Conservation (phyloP, 2,329 filamentous ascomycete genomes). For the Paracorniculantispora psalliotae region DNA sequence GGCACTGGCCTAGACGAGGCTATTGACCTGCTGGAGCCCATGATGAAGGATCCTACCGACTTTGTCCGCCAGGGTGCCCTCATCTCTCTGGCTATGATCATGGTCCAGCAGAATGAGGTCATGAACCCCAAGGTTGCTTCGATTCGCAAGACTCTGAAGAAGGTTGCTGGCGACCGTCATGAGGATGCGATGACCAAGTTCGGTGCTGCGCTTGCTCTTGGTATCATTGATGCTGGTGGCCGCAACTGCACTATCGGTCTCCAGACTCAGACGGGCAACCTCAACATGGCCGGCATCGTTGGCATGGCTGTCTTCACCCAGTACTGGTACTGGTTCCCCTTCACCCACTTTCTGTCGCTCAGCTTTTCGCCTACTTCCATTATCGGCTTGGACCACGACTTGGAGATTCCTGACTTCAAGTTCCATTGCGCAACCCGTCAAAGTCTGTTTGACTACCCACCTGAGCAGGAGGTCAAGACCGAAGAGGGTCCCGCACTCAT, state of each 20-base stretch:
- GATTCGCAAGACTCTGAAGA: slow-evolving; percentile 89
- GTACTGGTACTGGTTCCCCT: slow-evolving; percentile 99
- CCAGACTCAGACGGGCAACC: slow-evolving; percentile 94
- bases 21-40: slow-evolving; percentile 92
- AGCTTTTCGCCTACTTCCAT: slow-evolving; percentile 96
- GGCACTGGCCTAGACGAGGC: slow-evolving; percentile 95
- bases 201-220: slow-evolving; percentile 85
- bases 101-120: slow-evolving; percentile 98
- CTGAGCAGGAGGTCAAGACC: slow-evolving; percentile 89
- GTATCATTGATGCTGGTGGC: slow-evolving; percentile 96
- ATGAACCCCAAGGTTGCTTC: slow-evolving; percentile 95
- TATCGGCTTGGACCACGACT: slow-evolving; percentile 87
- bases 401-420: slow-evolving; percentile 90
- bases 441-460: slow-evolving; percentile 96
- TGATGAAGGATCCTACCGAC: slow-evolving; percentile 99
- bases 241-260: slow-evolving; percentile 97
- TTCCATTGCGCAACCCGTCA: slow-evolving; percentile 93
- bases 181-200: slow-evolving; percentile 99
- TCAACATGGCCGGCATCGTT: slow-evolving; percentile 97
- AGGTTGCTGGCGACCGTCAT: slow-evolving; percentile 89
- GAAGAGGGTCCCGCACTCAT: slow-evolving; percentile 92
- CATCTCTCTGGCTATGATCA: slow-evolving; percentile 93
- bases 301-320: slow-evolving; percentile 98
- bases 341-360: slow-evolving; percentile 93
- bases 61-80: slow-evolving; percentile 96